These are phyloP conservation scores for Funneliformis mosseae DNA, from an alignment of 192 early-diverging fungal genomes.

Conservation along the genomic window DNA sequence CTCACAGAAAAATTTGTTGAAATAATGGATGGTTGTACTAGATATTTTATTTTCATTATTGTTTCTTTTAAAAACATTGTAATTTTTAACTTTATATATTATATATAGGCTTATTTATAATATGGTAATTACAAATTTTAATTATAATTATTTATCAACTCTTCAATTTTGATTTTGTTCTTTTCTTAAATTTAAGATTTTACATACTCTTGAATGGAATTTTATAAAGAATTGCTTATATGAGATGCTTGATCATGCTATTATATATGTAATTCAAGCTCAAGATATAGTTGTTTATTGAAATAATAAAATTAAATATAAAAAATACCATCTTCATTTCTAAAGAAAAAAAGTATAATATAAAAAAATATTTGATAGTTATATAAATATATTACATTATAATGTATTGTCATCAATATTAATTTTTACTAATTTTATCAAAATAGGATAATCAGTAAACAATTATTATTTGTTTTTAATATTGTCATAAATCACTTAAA, in stretches of 20 bases:
- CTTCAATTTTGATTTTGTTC: too few species aligned
- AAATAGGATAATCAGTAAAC: too few species aligned
- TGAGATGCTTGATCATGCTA: background rate
- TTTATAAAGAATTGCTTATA: too few species aligned
- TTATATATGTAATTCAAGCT: background rate
- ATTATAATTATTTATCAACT: too few species aligned
- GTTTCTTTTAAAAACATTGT: background rate
- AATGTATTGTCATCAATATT: background rate
- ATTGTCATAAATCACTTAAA: too few species aligned
- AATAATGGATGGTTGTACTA: constrained; percentile 10
- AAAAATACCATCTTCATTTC: background rate
- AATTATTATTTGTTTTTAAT: too few species aligned
- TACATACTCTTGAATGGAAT: too few species aligned
- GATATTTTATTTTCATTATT: background rate
- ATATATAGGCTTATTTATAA: background rate
- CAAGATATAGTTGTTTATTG: background rate
- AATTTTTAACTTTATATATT: background rate
- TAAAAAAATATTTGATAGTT: too few species aligned
- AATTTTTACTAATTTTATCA: too few species aligned
- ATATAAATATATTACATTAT: too few species aligned
- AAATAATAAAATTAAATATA: background rate
- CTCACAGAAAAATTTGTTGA: constrained; percentile 6
- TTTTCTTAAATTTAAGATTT: too few species aligned
- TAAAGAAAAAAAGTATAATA: too few species aligned
- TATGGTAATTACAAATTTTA: background rate